Base-by-base conservation (phyloP, 352 stramenopile genomes). In the Pythium brachiatum region DNA sequence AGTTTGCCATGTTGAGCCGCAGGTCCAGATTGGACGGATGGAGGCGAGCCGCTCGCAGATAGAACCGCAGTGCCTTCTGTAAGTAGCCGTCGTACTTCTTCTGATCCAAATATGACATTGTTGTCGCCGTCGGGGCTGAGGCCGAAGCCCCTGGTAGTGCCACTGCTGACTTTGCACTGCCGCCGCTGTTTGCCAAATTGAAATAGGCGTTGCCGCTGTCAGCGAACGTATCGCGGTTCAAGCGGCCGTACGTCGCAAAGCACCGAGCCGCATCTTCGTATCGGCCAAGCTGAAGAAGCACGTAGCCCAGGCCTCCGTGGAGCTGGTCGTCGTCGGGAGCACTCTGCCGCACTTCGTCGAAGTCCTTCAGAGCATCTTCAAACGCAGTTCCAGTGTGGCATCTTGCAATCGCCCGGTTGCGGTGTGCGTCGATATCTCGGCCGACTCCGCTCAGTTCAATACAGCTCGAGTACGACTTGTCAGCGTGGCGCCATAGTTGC, bases 131-230 rank as follows among this genome's bases (percentile, higher is more conserved):
- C 39, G 18, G 39, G 15, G 39, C 41, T 27, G 41, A 64, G 16
- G 23, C 50, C 25, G 75, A 53, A 12, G 55, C 70, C 12, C 1
- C 26, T 25, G 21, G 11, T 20, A 6, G 1, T 11, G 47, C 23
- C 3, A n/a, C 16, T 18, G 7, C 8, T 8, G 41, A 2, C 41
- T 48, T 48, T 18, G 41, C 7, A 27, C 41, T 48, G 41, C 41
- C 41, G 21, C 48, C 39, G 32, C 69, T 73, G 16, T 68, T 76
- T 9, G 69, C 83, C 53, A 92, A 60, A 57, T 84, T 92, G 23
- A 90, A 90, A 63, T 89, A 88, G 3, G 81, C 79, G 48, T 91
- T 92, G 44, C 79, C 83, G n/a, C 77, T 86, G 53, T 92, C 83
- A 0, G 74, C 75, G 44, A 83, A 88, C 7, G 81, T 90, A 44